These are phyloP conservation scores for Penicillium sp. DNA, from an alignment of 2,329 filamentous ascomycete genomes.

Conservation along the genomic window DNA sequence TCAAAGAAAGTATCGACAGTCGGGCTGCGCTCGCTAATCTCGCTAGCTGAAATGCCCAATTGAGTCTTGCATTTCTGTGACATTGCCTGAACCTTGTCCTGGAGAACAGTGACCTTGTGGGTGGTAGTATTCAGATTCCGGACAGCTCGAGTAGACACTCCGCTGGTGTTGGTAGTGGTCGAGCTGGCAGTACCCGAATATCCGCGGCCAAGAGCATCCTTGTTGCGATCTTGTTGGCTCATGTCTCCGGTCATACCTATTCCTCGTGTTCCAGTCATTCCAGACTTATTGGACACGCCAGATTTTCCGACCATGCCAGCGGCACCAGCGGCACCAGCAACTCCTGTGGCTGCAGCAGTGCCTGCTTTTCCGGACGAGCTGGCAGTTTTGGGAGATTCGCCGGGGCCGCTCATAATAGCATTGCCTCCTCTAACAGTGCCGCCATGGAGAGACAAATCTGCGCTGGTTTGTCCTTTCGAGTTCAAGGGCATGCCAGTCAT, in stretches of 20 bases:
- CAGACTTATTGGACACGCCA: not conserved
- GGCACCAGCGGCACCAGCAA: not conserved
- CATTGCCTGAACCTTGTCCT: conserved; percentile 35
- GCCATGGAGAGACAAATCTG: conserved; percentile 1
- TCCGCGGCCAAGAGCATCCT: conserved; percentile 1
- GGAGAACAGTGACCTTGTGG: conserved; percentile 32
- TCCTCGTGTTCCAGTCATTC: conserved; percentile 4
- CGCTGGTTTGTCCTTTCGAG: not conserved
- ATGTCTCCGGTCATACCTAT: conserved; percentile 3
- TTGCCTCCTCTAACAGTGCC: conserved; percentile 1
- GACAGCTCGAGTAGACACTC: conserved; percentile 12
- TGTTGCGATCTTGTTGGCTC: conserved; percentile 4
- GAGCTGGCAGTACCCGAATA: not conserved
- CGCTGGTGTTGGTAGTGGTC: conserved; percentile 1
- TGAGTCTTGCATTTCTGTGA: conserved; percentile 38
- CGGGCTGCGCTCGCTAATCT: conserved; percentile 35
- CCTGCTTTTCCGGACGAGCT: not conserved
- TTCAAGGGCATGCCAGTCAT: not conserved
- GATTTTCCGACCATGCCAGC: not conserved
- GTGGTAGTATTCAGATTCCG: conserved; percentile 15
- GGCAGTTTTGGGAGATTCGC: not conserved
- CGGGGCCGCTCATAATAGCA: conserved; percentile 10
- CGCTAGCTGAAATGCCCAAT: conserved; percentile 31
- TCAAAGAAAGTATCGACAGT: conserved; percentile 41
- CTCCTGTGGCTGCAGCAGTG: not conserved